Evolutionary conservation across 495 filamentous ascomycete genomes (phyloP).

Genomic region (Trichoderma virens): DNA sequence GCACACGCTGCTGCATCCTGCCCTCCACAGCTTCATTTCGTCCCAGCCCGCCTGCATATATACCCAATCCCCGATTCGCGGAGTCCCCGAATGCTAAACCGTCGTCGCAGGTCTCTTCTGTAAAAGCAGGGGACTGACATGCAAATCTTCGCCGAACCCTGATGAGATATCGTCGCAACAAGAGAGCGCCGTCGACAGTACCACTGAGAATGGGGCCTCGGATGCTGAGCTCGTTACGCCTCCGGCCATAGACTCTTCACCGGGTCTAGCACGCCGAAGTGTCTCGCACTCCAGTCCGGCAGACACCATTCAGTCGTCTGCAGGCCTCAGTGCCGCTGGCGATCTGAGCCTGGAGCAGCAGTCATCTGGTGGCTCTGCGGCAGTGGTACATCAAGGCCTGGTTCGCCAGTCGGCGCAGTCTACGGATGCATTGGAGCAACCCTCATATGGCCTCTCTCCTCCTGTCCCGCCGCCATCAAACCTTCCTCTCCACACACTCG

Average conservation of each 20-base stretch:
- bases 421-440: neutral
- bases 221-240: neutral
- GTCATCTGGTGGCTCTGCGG: neutral
- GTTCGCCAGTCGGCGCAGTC: neutral
- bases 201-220: neutral
- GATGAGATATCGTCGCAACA: neutral
- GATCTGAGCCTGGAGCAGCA: neutral
- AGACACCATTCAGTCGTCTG: neutral
- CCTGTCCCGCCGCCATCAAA: neutral
- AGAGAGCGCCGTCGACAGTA: neutral
- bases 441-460: neutral
- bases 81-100: neutral
- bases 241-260: neutral
- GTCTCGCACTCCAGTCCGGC: conserved; percentile 5
- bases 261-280: neutral
- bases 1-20: neutral
- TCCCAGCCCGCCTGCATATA: neutral
- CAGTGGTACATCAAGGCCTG: neutral
- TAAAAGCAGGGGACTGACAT: neutral
- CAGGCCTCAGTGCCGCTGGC: neutral
- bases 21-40: neutral
- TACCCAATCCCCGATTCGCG: neutral
- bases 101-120: neutral
- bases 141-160: neutral
- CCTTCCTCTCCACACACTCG: neutral